Evolutionary conservation across 768 basidiomycete species (phyloP).

Genomic region (Leucosporidium yakuticum): DNA sequence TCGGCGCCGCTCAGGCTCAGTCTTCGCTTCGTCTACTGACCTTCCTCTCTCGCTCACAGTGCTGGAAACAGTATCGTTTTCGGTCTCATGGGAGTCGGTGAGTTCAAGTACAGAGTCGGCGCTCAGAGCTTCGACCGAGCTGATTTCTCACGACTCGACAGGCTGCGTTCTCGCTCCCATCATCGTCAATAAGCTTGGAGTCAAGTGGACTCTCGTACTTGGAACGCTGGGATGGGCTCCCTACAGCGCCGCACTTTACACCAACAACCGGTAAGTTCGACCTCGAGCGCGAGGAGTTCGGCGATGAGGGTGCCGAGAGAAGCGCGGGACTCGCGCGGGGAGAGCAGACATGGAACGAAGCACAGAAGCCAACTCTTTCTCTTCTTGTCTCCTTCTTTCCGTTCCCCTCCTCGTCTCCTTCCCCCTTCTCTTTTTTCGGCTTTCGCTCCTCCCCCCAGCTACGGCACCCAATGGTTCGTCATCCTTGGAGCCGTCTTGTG

Average conservation of each 20-base stretch:
- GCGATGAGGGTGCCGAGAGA: constrained; percentile 8
- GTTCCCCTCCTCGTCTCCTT: too few species aligned
- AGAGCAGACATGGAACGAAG: too few species aligned
- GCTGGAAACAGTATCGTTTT: constrained; percentile 6
- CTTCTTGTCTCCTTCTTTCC: too few species aligned
- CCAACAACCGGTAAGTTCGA: background rate
- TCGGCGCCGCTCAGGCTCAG: too few species aligned
- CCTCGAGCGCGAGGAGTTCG: accelerated
- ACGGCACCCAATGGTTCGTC: constrained; percentile 22
- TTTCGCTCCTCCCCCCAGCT: background rate
- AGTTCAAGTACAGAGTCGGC: too few species aligned
- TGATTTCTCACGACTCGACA: too few species aligned
- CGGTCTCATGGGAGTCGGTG: constrained; percentile 6
- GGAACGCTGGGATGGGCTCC: constrained; percentile 16
- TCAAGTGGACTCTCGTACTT: background rate
- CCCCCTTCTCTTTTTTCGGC: too few species aligned
- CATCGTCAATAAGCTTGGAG: background rate
- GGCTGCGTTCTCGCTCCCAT: too few species aligned
- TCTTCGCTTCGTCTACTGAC: background rate
- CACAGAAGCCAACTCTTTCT: too few species aligned
- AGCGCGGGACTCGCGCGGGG: too few species aligned
- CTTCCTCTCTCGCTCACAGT: background rate
- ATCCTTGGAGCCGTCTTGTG: constrained; percentile 17
- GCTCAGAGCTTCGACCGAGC: too few species aligned
- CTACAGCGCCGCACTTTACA: constrained; percentile 7